Base-by-base conservation (phyloP, 495 filamentous ascomycete genomes). In the Xylaria telfairii region DNA sequence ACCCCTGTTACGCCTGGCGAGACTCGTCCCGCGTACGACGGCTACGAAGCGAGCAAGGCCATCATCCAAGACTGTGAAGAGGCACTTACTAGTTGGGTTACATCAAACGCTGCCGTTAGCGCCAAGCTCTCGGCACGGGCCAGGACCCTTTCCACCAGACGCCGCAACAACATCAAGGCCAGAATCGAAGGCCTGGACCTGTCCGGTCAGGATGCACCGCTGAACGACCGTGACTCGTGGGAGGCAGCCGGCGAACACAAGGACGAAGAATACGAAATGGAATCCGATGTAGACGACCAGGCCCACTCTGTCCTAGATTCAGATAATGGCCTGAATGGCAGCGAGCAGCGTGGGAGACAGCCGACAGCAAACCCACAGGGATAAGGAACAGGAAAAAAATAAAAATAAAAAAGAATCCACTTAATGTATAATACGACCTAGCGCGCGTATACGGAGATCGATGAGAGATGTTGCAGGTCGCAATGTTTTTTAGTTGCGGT, bases 51-150 rank as follows among this genome's bases (percentile, higher is more conserved):
- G 71, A 96, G 92, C 88, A 98, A 98, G 84, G 94, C 92, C 65
- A 98, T 99, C 83, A 98, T 99, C 81, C 96, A 98, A 84, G 96
- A 99, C 81, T 99, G 96, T 81, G 96, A 99, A 80, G 94, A 98
- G 75, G 87, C 96, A 7, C 90, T 99, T 61, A 97, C 93, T 73
- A 98, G 97, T 85, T 99, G 96, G 96, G 93, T 98, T 12, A 84
- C 88, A 68, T 90, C 93, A 77, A 96, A 95, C 81, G 95, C 96
- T 1, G 87, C 92, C 59, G 95, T 99, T 71, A 90, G 89, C 72
- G 89, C 95, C 70, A 92, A 92, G 76, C 90, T 99, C 57, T 96
- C 93, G 12, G 89, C 89, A 9, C 93, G 96, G 66, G 89, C 95
- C 34, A 91, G 93, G 68, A 95, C 90, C 10, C 90, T 97, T 26